Percentiles rank a stretch among this genome's conserved stretches.
phyloP scores from a whole-genome alignment of 805 yeast genomes.

The Starmerella bombi region DNA sequence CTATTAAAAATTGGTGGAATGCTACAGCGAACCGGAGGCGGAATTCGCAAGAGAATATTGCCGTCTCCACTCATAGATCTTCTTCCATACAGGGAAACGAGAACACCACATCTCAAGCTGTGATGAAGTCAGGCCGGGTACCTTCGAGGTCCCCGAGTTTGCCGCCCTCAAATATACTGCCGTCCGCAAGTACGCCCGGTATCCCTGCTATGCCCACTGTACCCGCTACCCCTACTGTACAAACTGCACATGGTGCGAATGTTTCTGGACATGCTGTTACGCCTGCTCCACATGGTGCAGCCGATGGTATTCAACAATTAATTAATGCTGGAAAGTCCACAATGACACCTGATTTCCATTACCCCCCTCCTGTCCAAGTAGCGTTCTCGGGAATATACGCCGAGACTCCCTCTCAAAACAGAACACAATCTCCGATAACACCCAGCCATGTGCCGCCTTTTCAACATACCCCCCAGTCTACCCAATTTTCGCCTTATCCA shows the following conservation, averaged over 20 bases:
- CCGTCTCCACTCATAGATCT: background rate
- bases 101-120: background rate
- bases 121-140: background rate
- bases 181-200: background rate
- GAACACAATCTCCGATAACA: too few species aligned
- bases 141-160: background rate
- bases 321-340: background rate
- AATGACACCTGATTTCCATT: background rate
- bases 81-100: background rate
- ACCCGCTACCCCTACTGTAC: background rate
- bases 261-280: background rate
- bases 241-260: background rate
- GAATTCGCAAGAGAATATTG: constrained; percentile 10
- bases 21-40: constrained; percentile 82
- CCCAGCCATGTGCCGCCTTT: too few species aligned
- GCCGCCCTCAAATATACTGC: background rate
- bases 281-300: background rate
- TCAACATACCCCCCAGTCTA: too few species aligned
- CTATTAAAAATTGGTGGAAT: constrained; percentile 93
- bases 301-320: background rate
- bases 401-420: constrained; percentile 8
- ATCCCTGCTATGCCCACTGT: background rate
- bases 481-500: constrained; percentile 9
- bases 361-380: constrained; percentile 15
- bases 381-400: constrained; percentile 16